phyloP scores from a whole-genome alignment of 192 early-diverging fungal genomes.

The Coemansia sp. region DNA sequence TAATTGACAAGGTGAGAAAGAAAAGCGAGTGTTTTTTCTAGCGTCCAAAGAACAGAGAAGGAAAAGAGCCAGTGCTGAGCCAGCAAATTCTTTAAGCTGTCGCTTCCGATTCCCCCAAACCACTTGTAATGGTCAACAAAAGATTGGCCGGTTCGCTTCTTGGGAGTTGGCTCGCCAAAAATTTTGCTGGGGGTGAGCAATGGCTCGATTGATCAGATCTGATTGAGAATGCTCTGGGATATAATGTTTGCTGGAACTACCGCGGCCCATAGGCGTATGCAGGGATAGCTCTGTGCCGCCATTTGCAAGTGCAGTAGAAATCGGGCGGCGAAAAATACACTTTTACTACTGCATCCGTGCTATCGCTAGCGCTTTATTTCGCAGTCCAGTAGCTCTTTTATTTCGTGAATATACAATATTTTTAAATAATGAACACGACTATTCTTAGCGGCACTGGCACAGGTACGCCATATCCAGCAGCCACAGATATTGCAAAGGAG shows the following conservation, averaged over 20 bases:
- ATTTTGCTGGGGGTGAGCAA: not conserved
- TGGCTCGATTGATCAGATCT: constrained; percentile 9
- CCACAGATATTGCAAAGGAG: constrained; percentile 17
- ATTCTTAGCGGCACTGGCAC: constrained; percentile 41
- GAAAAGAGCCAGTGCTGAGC: constrained; percentile 4
- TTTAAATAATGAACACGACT: not conserved
- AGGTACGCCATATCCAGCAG: constrained; percentile 46
- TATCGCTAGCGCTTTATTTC: not conserved
- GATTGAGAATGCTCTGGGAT: not conserved
- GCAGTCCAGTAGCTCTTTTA: not conserved
- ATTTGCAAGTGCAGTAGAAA: constrained; percentile 13
- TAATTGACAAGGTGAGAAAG: constrained; percentile 4
- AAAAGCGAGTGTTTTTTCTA: constrained; percentile 5
- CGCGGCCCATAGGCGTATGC: not conserved
- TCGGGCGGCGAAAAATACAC: not conserved
- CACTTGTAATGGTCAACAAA: constrained; percentile 10
- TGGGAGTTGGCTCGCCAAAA: constrained; percentile 13
- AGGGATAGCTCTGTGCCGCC: not conserved
- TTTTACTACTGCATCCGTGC: not conserved
- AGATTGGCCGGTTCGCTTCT: constrained; percentile 3
- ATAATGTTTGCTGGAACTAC: too few relatives aligned
- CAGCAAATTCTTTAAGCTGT: constrained; percentile 8
- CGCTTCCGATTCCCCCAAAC: constrained; percentile 11
- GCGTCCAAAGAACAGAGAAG: constrained; percentile 10
- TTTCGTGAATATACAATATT: not conserved